Percentiles rank a stretch among this genome's conserved stretches.
Conservation (phyloP, 1,284 basidiomycete genomes). For the Tetrapyrgos nigripes region DNA sequence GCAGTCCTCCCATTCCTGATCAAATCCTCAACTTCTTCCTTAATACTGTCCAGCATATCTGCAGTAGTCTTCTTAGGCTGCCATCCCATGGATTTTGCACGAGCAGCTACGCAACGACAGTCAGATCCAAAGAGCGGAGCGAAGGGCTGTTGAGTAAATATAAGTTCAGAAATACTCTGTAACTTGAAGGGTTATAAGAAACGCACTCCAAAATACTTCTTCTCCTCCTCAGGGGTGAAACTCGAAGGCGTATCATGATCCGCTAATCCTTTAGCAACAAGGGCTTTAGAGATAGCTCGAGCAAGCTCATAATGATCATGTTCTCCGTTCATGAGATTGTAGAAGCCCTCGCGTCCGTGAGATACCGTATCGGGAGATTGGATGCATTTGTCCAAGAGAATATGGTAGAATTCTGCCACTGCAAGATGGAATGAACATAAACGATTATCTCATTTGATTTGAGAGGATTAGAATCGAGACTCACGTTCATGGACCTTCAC, state of each 20-base stretch:
- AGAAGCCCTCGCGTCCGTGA: slow-evolving; percentile 1
- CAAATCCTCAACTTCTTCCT: slow-evolving; percentile 26
- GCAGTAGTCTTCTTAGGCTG: slow-evolving; percentile 7
- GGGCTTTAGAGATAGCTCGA: neutral
- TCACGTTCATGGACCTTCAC: slow-evolving; percentile 40
- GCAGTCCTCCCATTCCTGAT: no score
- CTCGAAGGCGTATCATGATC: neutral
- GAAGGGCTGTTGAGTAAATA: neutral
- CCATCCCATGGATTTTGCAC: neutral
- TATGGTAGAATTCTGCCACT: slow-evolving; percentile 49
- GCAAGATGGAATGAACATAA: neutral
- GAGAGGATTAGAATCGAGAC: slow-evolving; percentile 1
- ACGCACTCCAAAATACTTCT: neutral
- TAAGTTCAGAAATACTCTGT: neutral
- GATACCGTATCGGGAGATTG: slow-evolving; percentile 1
- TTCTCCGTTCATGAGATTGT: neutral
- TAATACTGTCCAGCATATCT: slow-evolving; percentile 29
- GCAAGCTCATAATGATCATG: neutral
- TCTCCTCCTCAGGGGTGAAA: neutral
- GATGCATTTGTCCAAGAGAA: slow-evolving; percentile 47
- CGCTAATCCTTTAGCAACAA: neutral
- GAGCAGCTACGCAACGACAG: slow-evolving; percentile 47
- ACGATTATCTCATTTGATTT: neutral
- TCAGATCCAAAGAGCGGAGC: slow-evolving; percentile 43
- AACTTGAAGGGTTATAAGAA: neutral